Evolutionary conservation across 306 rosid genomes (phyloP).

Genomic region (Cucurbita pepo): DNA sequence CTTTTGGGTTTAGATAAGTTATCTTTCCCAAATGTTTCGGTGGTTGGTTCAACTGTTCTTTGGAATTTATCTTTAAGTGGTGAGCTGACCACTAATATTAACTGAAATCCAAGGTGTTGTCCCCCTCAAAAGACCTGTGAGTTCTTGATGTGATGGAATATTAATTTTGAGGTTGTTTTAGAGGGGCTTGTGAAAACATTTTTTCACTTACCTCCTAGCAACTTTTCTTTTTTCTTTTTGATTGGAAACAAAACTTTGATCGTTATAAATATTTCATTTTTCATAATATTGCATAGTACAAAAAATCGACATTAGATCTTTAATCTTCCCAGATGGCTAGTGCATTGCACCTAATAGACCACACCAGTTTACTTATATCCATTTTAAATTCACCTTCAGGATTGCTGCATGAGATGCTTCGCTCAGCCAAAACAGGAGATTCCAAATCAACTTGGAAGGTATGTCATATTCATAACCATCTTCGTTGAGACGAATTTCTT

Average conservation of each 20-base stretch:
- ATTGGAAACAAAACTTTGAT: not conserved
- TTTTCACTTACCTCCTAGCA: not conserved
- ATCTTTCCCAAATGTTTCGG: too few relatives aligned
- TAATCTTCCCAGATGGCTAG: not conserved
- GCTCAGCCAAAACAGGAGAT: constrained; percentile 69
- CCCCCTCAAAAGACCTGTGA: too few relatives aligned
- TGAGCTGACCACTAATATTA: too few relatives aligned
- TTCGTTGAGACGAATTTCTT: not conserved
- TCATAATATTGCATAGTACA: not conserved
- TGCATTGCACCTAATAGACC: not conserved
- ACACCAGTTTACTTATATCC: not conserved
- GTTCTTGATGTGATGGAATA: too few relatives aligned
- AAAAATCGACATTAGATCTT: not conserved
- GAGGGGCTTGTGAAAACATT: not conserved
- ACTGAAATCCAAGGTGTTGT: too few relatives aligned
- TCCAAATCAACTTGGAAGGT: constrained; percentile 95
- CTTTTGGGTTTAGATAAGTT: too few relatives aligned
- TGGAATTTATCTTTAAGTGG: too few relatives aligned
- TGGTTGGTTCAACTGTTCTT: too few relatives aligned
- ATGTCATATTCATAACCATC: not conserved
- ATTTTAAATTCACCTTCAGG: constrained; percentile 27
- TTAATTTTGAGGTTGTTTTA: too few relatives aligned
- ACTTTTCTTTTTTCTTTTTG: not conserved
- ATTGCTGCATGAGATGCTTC: constrained; percentile 79
- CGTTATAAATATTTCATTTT: not conserved